These are phyloP conservation scores for Paxillus ammoniavirescens DNA, from an alignment of 768 basidiomycete genomes.

Conservation along the genomic window DNA sequence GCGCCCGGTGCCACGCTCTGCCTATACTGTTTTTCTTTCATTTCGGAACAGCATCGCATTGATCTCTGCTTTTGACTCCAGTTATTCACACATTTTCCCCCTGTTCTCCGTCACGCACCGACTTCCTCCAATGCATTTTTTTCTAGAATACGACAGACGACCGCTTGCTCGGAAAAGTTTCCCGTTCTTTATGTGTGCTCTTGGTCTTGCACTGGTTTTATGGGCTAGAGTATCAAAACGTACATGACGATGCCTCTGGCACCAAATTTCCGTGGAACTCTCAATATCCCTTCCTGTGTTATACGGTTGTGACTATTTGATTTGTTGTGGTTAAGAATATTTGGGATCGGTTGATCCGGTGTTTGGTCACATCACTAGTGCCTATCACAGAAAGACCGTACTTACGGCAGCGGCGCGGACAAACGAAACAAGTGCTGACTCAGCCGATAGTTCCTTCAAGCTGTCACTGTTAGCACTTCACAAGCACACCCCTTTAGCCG, in stretches of 20 bases:
- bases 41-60: constrained; percentile 28
- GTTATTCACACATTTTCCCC: constrained; percentile 21
- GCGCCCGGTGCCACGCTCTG: neutral
- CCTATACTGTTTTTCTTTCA: constrained; percentile 9
- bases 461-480: too few relatives aligned
- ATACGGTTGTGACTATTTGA: neutral
- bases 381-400: too few relatives aligned
- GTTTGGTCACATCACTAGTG: too few relatives aligned
- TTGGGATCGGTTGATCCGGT: too few relatives aligned
- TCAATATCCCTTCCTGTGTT: neutral
- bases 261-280: neutral
- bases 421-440: too few relatives aligned
- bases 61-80: constrained; percentile 20
- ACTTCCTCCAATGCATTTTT: constrained; percentile 12
- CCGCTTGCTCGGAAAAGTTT: constrained; percentile 14
- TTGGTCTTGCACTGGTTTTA: constrained; percentile 4
- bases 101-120: constrained; percentile 4
- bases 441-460: neutral
- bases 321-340: neutral
- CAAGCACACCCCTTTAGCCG: neutral
- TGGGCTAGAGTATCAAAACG: neutral
- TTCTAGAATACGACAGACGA: constrained; percentile 20
- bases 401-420: too few relatives aligned
- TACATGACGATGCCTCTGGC: neutral
- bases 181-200: neutral